Evolutionary conservation across 805 yeast species (phyloP), one percentile per base, ranked within the genome.

Genomic region (Ogataea paradorogensis): DNA sequence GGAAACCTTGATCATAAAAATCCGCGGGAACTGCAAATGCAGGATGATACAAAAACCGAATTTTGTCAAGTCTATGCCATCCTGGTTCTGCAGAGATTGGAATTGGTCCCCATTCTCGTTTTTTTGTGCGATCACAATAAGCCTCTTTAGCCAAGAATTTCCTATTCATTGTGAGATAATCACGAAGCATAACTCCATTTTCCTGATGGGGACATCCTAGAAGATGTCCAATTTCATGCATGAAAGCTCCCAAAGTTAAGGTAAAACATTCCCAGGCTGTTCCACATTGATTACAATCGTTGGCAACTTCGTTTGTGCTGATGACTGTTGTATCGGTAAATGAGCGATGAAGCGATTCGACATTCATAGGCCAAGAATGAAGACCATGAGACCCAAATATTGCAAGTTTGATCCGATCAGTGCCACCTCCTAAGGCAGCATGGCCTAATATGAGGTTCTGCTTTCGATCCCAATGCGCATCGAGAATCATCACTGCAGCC

Each of bases 371-470:
- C 95, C 95, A 93, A 1, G 95, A 77, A 59, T 85, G 90, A 9
- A 88, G 50, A 0, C 95, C 93, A 56, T 93, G 98, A 6, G 95
- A 82, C 5, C 99, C 99, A 62, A 90, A 91, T 8, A 93, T 88
- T 1, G 95, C 98, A 39, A 93, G 63, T 47, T 80, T 80, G 30
- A 87, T 67, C 30, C 77, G 67, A 29, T 73, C 81, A 18, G 73
- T 72, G 9, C 93, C 93, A 21, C 98, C 98, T 32, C 98, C 98
- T 13, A 91, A 65, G 0, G 98, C 98, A 2, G 97, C 97, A 64
- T 93, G 98, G 2, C 88, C 87, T 26, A 79, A 60, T 33, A 93
- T 80, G 47, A 84, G 63, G 14, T 78, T 69, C 23, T 65, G 62
- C 29, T 63, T 53, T 2, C 67, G 61, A 59, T 90, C 95, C 84